Base-by-base conservation (phyloP, 768 basidiomycete genomes). In the Mrakia hoshinonis region DNA sequence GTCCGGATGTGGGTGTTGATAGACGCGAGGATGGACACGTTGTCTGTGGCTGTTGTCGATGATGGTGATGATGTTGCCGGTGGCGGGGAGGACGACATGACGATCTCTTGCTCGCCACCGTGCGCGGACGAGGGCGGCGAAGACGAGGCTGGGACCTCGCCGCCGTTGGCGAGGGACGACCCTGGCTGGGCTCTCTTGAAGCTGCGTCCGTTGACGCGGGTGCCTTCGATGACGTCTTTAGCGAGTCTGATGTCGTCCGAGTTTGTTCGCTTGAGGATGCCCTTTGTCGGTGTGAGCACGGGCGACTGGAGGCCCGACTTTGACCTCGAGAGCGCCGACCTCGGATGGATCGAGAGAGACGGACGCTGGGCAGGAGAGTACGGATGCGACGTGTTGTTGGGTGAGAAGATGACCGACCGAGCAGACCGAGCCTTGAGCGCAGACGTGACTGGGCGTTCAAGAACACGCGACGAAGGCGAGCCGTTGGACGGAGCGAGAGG, bases 361-460 rank as follows among this genome's bases (percentile, higher is more conserved):
- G 64, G 70, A 15, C 70, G 64, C 10, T 46, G 38, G 29, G 43
- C 7, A 0, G 65, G 47, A 4, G 47, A 46, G 31, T 67, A 66
- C 13, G 55, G 43, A 34, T 72, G 66, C 2, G 36, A 31, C 6
- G 51, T 65, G 46, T 65, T 65, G 55, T 67, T 39, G 18, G 70
- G 66, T 3, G 70, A 72, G 66, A 72, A 72, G 64, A 72, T 55
- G 70, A 72, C 70, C n/a, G 52, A 54, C 1, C 67, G 67, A 43
- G 58, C 34, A 7, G 34, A 36, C 15, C 58, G 58, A 61, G 58
- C 58, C 34, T 61, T 61, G 58, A 61, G 58, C 15, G 58, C 31
- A 20, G 58, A 61, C 5, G 58, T 61, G 34, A 39, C 58, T 61
- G 58, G 1, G n/a, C n/a, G n/a, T n/a, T n/a, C n/a, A n/a, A n/a